Base-by-base conservation (phyloP, 768 basidiomycete species). In the Mycena haematopus region DNA sequence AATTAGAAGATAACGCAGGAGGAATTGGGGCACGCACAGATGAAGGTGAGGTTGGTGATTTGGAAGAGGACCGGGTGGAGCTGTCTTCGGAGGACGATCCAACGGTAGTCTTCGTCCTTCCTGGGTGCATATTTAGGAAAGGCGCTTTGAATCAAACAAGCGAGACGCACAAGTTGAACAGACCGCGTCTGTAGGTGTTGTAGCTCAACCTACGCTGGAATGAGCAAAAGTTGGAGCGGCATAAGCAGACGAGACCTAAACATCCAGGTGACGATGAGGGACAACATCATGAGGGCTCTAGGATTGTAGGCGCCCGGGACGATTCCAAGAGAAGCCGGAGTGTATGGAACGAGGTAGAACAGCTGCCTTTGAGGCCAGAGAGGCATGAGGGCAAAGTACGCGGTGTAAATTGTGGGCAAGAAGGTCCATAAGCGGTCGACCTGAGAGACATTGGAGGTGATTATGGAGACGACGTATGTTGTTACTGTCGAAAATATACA, bases 41-140 rank as follows among this genome's bases (percentile, higher is more conserved):
- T 89, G 78, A 94, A 95, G 14, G 81, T 80, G 15, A 93, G 68
- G 62, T 88, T 89, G 31, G 84, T 56, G n/a, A 90, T 62, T 65
- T 87, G 83, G 78, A 90, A 90, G 10, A 85, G 65, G 75, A 79
- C 79, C 2, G 72, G 54, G 15, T 86, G 84, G 4, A 90, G 70
- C 51, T 86, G 80, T 42, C 77, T 73, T 44, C 95, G 86, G 15
- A 97, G 80, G 38, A 94, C 77, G 2, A 79, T 85, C 93, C 96
- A 98, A 27, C 96, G 90, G 70, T 98, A 98, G 74, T 97, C 95
- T 74, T 96, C 95, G 25, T 92, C 92, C 27, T 84, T 81, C 8
- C 91, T 93, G 60, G 27, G 38, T 61, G 6, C 58, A 7, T 24
- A 47, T 31, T 45, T 52, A 27, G 46, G n/a, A 45, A 57, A 60